Base-by-base conservation (phyloP, 177 flowering plant genomes). In the Telopea speciosissima region DNA sequence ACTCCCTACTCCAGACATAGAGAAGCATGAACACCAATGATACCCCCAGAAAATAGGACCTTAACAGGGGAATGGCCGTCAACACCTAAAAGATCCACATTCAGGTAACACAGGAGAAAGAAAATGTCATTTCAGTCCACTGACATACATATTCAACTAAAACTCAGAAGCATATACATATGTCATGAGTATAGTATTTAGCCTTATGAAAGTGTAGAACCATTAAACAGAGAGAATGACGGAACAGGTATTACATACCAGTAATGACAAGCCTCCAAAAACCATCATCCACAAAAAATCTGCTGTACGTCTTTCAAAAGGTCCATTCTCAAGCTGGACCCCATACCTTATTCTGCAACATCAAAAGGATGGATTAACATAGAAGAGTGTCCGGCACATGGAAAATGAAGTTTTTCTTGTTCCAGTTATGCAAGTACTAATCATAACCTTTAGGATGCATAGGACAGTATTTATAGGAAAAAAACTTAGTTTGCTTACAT, bases 281-380 rank as follows among this genome's bases (percentile, higher is more conserved):
- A 92, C 80, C 89, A 92, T 86, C 96, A 92, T 92, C 95, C 95
- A 92, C 79, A 92, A 80, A 80, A 92, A 92, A 81, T 90, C 97
- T 71, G 96, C 90, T 3, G 96, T 86, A 26, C 96, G 86, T 78
- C 96, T 77, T 45, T 84, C 82, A 75, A 89, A 92, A 25, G 93
- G 90, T 24, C 93, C 97, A 70, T 78, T 82, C 83, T 92, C 96
- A 44, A 90, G 81, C 75, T 89, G 92, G 61, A 90, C 96, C 40
- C 93, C 93, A 82, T 92, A 90, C 73, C 96, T 86, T 66, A 87
- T 90, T 85, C 97, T 90, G 82, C 42, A 42, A 59, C 24, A 75
- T 72, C 22, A 75, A 70, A 54, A 68, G 17, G 5, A 24, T 9
- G 23, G 9, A 26, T 8, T 31, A 56, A 31, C 31, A 64, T 19